A percentile compares a stretch with the other conserved stretches of the same genome.
Evolutionary conservation across 495 filamentous ascomycete genomes (phyloP).

Genomic region (Umbilicaria muhlenbergii): DNA sequence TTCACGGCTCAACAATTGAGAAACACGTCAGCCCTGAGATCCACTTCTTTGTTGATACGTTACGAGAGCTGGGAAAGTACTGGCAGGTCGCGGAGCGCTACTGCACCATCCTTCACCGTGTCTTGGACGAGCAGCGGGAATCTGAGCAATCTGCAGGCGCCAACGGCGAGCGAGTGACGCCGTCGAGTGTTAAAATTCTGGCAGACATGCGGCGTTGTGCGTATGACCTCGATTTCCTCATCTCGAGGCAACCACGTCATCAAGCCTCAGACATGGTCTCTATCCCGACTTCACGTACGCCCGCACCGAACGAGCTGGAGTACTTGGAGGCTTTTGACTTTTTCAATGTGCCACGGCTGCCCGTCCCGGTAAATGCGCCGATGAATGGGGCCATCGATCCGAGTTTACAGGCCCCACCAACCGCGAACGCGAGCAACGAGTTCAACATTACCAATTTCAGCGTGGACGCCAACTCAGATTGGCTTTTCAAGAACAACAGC

Average conservation of each 20-base stretch:
- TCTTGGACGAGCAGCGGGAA: conserved; percentile 70
- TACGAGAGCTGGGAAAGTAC: conserved; percentile 61
- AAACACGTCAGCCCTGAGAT: conserved; percentile 66
- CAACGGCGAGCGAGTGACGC: conserved; percentile 52
- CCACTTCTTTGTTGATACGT: conserved; percentile 60
- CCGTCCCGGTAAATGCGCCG: conserved; percentile 22
- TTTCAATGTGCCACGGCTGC: conserved; percentile 73
- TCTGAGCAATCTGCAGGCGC: conserved; percentile 43
- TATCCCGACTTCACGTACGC: too few relatives aligned
- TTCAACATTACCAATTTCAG: conserved; percentile 54
- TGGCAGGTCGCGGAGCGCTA: conserved; percentile 80
- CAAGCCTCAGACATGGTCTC: too few relatives aligned
- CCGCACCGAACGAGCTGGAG: conserved; percentile 64
- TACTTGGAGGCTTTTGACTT: conserved; percentile 90
- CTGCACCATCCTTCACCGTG: conserved; percentile 60
- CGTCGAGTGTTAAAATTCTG: conserved; percentile 69
- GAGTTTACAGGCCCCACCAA: conserved; percentile 3
- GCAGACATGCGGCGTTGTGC: conserved; percentile 76
- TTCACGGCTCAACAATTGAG: conserved; percentile 76
- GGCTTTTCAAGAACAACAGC: conserved; percentile 34
- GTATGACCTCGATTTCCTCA: conserved; percentile 76
- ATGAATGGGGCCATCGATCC: conserved; percentile 12
- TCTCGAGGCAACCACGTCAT: conserved; percentile 59
- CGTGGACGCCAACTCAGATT: conserved; percentile 47
- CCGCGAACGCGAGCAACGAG: conserved; percentile 17